Percentiles rank a stretch among this genome's conserved stretches.
Evolutionary conservation across 495 filamentous ascomycete genomes (phyloP).

Genomic region (Cercophora samala): DNA sequence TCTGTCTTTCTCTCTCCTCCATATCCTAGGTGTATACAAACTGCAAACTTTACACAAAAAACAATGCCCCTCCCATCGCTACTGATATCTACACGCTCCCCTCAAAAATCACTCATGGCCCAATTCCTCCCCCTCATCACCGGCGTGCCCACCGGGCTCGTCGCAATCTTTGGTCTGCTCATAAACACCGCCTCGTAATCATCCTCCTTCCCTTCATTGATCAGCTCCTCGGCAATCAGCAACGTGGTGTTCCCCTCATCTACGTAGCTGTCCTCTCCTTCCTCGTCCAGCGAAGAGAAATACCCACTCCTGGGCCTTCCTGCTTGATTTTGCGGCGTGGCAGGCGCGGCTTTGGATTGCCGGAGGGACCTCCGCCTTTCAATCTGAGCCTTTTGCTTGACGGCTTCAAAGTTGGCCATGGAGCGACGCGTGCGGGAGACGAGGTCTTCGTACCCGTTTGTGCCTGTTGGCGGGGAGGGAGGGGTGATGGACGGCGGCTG

Average conservation of each 20-base stretch:
- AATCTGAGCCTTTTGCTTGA: slow-evolving; percentile 52
- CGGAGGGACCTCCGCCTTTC: slow-evolving; percentile 52
- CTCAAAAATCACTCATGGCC: slow-evolving; percentile 11
- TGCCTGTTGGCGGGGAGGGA: not conserved
- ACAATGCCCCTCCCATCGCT: not conserved
- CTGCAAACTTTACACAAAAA: not conserved
- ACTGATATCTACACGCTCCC: not conserved
- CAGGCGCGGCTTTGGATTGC: slow-evolving; percentile 37
- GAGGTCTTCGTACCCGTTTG: slow-evolving; percentile 46
- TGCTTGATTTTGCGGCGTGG: slow-evolving; percentile 13
- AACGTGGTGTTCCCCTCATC: slow-evolving; percentile 25
- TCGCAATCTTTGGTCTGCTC: slow-evolving; percentile 73
- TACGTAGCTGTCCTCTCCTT: slow-evolving; percentile 37
- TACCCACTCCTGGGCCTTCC: slow-evolving; percentile 35
- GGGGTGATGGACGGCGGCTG: slow-evolving; percentile 29
- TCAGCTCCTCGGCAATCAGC: slow-evolving; percentile 31
- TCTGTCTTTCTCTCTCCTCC: no score
- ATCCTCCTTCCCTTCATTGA: slow-evolving; percentile 61
- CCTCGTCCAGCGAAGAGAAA: slow-evolving; percentile 40
- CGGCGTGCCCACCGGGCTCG: slow-evolving; percentile 67
- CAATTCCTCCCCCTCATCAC: slow-evolving; percentile 27
- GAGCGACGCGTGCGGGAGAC: slow-evolving; percentile 76
- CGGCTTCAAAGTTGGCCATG: slow-evolving; percentile 63
- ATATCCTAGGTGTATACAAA: not conserved
- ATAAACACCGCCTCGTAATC: slow-evolving; percentile 84